Percentiles rank a stretch among this genome's conserved stretches.
These are phyloP conservation scores for Podospora conica DNA, from an alignment of 495 filamentous ascomycete species.

Conservation along the genomic window DNA sequence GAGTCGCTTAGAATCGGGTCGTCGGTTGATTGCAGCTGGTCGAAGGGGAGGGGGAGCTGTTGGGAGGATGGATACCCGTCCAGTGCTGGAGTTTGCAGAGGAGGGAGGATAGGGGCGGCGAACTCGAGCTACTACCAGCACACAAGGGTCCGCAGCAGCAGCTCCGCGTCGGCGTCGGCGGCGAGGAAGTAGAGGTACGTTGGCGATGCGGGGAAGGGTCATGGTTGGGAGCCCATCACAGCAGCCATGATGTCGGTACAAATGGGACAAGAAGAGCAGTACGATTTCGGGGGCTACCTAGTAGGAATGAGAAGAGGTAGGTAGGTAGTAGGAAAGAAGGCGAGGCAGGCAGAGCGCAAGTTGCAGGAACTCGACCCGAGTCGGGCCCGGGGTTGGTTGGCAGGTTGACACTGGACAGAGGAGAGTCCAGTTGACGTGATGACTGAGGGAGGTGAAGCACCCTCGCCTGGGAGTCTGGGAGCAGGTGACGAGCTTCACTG, in stretches of 20 bases:
- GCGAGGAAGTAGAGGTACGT: constrained; percentile 2
- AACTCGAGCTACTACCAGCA: neutral
- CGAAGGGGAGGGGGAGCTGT: neutral
- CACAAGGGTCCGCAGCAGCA: neutral
- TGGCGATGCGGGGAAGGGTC: constrained; percentile 20
- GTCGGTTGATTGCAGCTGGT: neutral
- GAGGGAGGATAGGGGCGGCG: neutral
- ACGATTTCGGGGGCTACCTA: neutral
- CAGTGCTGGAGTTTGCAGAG: neutral
- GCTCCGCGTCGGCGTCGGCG: neutral
- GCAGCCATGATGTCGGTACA: constrained; percentile 4
- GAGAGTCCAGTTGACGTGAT: neutral
- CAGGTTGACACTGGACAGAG: too few relatives aligned
- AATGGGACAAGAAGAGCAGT: neutral
- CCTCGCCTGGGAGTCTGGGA: too few relatives aligned
- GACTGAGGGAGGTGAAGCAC: neutral
- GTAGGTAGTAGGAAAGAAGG: too few relatives aligned
- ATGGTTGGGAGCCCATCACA: constrained; percentile 24
- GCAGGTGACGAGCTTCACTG: constrained; percentile 25
- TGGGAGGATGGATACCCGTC: neutral
- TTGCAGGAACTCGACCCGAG: neutral
- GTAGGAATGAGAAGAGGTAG: neutral
- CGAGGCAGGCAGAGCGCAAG: neutral
- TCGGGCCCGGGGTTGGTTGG: constrained; percentile 7
- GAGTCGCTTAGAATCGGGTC: neutral